phyloP scores from a whole-genome alignment of 345 rosid species.

The Gossypium ekmanianum region DNA sequence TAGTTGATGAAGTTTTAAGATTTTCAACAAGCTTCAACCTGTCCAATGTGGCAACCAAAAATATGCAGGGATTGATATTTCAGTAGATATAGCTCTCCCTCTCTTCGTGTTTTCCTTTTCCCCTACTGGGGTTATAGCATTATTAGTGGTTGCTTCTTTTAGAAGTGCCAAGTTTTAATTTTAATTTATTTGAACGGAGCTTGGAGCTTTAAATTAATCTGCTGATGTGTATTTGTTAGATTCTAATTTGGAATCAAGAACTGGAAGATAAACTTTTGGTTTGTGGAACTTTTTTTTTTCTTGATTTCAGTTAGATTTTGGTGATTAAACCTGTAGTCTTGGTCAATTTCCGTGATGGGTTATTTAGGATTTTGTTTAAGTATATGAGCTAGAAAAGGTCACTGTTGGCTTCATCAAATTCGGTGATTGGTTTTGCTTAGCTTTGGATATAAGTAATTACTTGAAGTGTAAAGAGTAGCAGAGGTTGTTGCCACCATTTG shows the following conservation, averaged over 20 bases:
- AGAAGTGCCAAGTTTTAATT: neutral
- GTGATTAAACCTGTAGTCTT: slow-evolving; percentile 16
- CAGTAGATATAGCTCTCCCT: too few relatives aligned
- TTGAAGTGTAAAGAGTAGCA: slow-evolving; percentile 18
- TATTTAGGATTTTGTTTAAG: slow-evolving; percentile 11
- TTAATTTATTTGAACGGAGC: slow-evolving; percentile 7
- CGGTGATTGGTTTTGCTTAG: slow-evolving; percentile 13
- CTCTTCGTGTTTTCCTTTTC: neutral
- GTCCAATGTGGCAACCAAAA: too few relatives aligned
- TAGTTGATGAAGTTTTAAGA: too few relatives aligned
- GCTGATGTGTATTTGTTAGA: slow-evolving; percentile 22
- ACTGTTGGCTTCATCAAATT: neutral
- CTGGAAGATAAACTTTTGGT: slow-evolving; percentile 16
- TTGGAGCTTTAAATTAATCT: slow-evolving; percentile 35
- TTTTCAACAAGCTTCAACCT: neutral
- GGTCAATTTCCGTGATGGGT: slow-evolving; percentile 12
- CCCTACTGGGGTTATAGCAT: neutral
- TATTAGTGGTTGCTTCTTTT: neutral
- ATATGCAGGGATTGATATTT: neutral
- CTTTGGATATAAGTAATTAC: slow-evolving; percentile 23
- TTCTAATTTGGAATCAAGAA: slow-evolving; percentile 22
- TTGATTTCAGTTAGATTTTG: slow-evolving; percentile 15
- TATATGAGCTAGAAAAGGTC: slow-evolving; percentile 9
- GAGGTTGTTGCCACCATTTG: neutral
- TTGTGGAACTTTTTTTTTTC: neutral